These are phyloP conservation scores for Penicillium lividum DNA, from an alignment of 495 filamentous ascomycete species.

Conservation along the genomic window DNA sequence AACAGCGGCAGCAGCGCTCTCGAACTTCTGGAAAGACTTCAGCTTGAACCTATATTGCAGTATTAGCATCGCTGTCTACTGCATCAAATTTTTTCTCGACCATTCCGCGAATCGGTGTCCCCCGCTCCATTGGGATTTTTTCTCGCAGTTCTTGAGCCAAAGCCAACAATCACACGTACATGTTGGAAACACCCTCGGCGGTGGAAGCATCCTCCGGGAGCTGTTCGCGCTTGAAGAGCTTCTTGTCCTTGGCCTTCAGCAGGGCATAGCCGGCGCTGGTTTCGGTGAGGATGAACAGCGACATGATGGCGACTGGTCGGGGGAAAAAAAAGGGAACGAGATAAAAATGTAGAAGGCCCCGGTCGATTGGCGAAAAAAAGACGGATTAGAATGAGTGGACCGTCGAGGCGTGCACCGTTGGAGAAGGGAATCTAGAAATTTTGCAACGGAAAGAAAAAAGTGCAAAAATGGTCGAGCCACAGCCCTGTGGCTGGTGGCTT, in stretches of 20 bases:
- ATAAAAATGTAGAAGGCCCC: conserved; percentile 18
- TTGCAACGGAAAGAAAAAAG: conserved; percentile 34
- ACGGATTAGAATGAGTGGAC: conserved; percentile 23
- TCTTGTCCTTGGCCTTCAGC: conserved; percentile 97
- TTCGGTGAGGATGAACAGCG: conserved; percentile 82
- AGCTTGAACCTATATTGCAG: conserved; percentile 70
- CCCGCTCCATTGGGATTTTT: not conserved
- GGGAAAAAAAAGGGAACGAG: conserved; percentile 26
- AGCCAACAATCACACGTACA: conserved; percentile 60
- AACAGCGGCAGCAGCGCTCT: conserved; percentile 80
- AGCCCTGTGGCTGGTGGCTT: conserved; percentile 30
- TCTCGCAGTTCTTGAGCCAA: conserved; percentile 4
- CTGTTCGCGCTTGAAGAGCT: conserved; percentile 85
- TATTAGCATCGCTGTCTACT: conserved; percentile 29
- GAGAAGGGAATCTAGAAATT: conserved; percentile 33
- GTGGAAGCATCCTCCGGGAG: conserved; percentile 70
- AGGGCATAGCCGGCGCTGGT: conserved; percentile 96
- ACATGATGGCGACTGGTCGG: conserved; percentile 56
- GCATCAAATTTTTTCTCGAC: conserved; percentile 15
- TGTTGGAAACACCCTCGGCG: conserved; percentile 79
- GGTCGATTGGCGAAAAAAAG: conserved; percentile 22
- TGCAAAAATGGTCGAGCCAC: conserved; percentile 31
- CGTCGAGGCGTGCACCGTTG: conserved; percentile 30
- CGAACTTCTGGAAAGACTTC: conserved; percentile 96
- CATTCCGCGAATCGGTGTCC: not conserved